A percentile compares a stretch with the other conserved stretches of the same genome.
Conservation (phyloP, 2,329 filamentous ascomycete species). For the Periconia digitata region DNA sequence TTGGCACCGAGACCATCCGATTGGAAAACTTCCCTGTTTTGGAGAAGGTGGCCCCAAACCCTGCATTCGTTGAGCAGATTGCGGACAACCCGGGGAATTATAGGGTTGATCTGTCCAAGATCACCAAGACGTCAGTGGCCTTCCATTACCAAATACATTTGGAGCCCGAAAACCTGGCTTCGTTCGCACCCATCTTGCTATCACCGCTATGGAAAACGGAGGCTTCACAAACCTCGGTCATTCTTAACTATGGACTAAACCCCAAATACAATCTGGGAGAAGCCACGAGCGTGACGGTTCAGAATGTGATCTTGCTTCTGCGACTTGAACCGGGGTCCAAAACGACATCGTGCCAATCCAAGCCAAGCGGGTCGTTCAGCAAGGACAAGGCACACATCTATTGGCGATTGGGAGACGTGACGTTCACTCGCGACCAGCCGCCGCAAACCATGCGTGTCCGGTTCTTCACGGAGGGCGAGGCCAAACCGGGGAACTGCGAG, state of each 20-base stretch:
- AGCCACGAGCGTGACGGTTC: constrained; percentile 58
- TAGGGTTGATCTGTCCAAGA: constrained; percentile 69
- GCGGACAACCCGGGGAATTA: constrained; percentile 76
- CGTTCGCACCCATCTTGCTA: constrained; percentile 72
- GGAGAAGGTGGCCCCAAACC: constrained; percentile 91
- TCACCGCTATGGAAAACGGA: constrained; percentile 81
- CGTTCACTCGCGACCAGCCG: constrained; percentile 57
- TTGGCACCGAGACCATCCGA: constrained; percentile 66
- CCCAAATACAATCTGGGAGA: constrained; percentile 58
- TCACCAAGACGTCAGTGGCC: constrained; percentile 73
- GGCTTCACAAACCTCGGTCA: constrained; percentile 79
- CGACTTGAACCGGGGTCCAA: constrained; percentile 66
- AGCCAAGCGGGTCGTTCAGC: constrained; percentile 76
- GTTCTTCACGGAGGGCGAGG: constrained; percentile 71
- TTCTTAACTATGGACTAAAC: constrained; percentile 84
- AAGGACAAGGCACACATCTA: constrained; percentile 76
- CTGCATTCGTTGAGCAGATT: constrained; percentile 78
- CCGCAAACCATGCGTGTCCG: constrained; percentile 80
- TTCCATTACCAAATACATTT: constrained; percentile 92
- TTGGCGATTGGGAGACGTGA: constrained; percentile 79
- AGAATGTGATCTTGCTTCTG: constrained; percentile 74
- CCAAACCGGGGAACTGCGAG: constrained; percentile 76
- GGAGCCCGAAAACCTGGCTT: constrained; percentile 55
- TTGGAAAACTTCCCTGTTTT: constrained; percentile 86
- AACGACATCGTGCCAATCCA: constrained; percentile 71